Percentiles rank a stretch among this genome's conserved stretches.
Conservation (phyloP, 495 filamentous ascomycete species). For the Aspergillus homomorphus region DNA sequence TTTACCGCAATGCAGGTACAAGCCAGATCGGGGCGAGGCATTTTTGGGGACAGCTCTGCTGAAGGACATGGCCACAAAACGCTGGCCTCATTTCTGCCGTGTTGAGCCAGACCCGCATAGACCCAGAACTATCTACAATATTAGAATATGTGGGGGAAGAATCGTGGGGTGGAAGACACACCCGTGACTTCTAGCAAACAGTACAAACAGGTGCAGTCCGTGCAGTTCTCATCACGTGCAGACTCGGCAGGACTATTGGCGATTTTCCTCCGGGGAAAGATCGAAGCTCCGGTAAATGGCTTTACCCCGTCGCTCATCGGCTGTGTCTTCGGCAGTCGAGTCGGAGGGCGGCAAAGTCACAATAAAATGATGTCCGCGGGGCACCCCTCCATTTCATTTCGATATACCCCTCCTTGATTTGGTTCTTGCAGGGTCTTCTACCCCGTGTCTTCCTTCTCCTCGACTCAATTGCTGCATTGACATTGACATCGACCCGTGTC, state of each 20-base stretch:
- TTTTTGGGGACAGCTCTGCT: not conserved
- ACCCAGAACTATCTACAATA: not conserved
- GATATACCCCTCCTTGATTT: not conserved
- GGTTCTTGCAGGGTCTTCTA: not conserved
- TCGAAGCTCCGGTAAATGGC: not conserved
- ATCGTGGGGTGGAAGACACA: not conserved
- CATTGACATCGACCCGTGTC: too few species aligned
- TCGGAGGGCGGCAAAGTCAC: not conserved
- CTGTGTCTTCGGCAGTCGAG: slow-evolving; percentile 17
- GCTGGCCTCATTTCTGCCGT: too few species aligned
- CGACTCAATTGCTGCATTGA: not conserved
- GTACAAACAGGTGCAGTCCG: not conserved
- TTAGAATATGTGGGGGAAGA: not conserved
- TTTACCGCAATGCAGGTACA: not conserved
- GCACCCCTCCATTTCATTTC: not conserved
- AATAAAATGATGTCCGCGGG: slow-evolving; percentile 5
- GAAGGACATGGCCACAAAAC: not conserved
- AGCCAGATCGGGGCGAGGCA: not conserved
- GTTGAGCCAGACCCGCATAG: too few species aligned
- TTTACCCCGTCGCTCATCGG: slow-evolving; percentile 8
- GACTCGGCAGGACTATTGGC: not conserved
- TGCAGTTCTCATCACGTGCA: not conserved
- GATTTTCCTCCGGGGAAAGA: too few species aligned
- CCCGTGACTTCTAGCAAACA: not conserved
- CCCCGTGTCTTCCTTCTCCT: not conserved